These are phyloP conservation scores for Isabelozyma gotoi DNA, from an alignment of 805 yeast genomes.

Conservation along the genomic window DNA sequence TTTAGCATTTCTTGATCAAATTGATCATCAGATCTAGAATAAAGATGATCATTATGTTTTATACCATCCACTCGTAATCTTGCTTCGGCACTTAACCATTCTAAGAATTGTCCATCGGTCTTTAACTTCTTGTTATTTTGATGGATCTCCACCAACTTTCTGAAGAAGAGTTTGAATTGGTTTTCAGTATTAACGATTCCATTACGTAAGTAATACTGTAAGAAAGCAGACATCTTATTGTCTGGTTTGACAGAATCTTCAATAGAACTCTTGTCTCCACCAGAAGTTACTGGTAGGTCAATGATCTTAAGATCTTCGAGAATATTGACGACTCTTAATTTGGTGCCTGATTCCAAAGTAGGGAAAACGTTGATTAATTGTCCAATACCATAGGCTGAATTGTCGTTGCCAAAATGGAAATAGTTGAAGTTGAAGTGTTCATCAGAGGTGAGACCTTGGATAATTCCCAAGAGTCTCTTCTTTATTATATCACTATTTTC, in stretches of 20 bases:
- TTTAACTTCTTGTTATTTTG: slow-evolving; percentile 22
- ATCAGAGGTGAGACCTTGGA: slow-evolving; percentile 45
- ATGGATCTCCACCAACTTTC: slow-evolving; percentile 32
- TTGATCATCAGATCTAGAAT: slow-evolving; percentile 30
- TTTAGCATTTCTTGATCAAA: slow-evolving; percentile 33
- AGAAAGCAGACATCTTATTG: slow-evolving; percentile 30
- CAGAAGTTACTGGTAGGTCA: slow-evolving; percentile 1
- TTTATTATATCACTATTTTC: slow-evolving; percentile 31
- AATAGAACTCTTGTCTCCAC: slow-evolving; percentile 13
- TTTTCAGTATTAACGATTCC: slow-evolving; percentile 27
- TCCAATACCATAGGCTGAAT: slow-evolving; percentile 17
- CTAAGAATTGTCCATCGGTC: slow-evolving; percentile 46
- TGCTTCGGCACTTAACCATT: slow-evolving; percentile 59
- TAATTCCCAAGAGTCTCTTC: slow-evolving; percentile 51
- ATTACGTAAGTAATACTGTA: slow-evolving; percentile 32
- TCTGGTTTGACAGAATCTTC: slow-evolving; percentile 22
- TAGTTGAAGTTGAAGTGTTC: slow-evolving; percentile 29
- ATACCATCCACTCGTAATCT: slow-evolving; percentile 10
- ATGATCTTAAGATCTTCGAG: slow-evolving; percentile 42
- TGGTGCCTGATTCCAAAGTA: slow-evolving; percentile 24
- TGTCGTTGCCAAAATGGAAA: slow-evolving; percentile 15
- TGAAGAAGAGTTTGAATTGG: slow-evolving; percentile 43
- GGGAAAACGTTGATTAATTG: slow-evolving; percentile 27
- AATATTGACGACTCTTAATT: slow-evolving; percentile 43
- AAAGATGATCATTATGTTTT: slow-evolving; percentile 28